Evolutionary conservation across 768 basidiomycete genomes (phyloP), one percentile per base, ranked within the genome.

Genomic region (Suillus weaverae): DNA sequence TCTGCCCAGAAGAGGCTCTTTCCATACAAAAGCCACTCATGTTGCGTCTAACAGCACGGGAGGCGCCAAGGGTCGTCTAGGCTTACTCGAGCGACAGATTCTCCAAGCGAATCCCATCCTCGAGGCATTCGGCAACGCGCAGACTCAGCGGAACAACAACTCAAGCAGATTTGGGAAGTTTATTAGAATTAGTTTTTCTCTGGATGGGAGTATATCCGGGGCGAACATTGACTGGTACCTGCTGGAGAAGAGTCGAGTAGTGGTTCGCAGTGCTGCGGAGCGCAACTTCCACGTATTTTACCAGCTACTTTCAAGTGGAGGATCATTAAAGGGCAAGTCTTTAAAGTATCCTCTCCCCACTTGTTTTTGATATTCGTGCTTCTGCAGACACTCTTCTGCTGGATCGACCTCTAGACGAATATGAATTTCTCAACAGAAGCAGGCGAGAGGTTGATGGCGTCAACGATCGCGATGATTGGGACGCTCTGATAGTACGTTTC

Each of bases 171-270:
- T 99, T 74, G 96, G 95, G 36, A 99, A 99, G 78, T 99, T 99
- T 74, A 92, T 99, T 55, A 85, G 95, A 53, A 99, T 99, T 66
- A 91, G 90, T 72, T 99, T 99, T 77, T 87, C 93, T 1, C 89
- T 92, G 0, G 89, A 92, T 68, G 96, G 97, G 2, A 94, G 94
- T 68, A 99, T 99, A 64, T 92, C 95, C 0, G 97, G 97, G 1
- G 97, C 97, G 32, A 98, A 95, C 73, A 95, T 99, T 65, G 96
- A 99, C 75, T 99, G 97, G 97, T 99, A 99, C 74, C 81, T 99
- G 36, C 80, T 99, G 63, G 97, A 99, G 81, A 99, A 99, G 83
- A 96, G 94, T 72, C 81, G 97, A 67, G 97, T 99, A 3, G 94
- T 97, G 9, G 87, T 87, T 46, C 81, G 97, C 61, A 93, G 88